Conservation (phyloP, 192 early-diverging fungal species). For the Rhizoclosmatium globosum region DNA sequence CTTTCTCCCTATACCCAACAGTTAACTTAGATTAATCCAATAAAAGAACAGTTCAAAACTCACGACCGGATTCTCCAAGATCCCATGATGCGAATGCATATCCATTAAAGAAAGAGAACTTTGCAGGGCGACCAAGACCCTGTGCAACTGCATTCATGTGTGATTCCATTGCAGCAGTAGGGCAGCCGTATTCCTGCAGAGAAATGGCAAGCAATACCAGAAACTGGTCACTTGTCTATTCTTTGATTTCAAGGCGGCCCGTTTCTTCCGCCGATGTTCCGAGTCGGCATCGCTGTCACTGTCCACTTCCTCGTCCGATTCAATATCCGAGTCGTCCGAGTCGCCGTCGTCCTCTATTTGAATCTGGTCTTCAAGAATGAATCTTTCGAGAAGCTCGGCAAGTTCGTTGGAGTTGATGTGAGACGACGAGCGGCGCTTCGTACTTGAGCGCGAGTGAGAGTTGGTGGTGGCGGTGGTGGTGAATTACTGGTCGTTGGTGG, state of each 20-base stretch:
- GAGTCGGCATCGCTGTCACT: no score
- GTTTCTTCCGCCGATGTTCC: no score
- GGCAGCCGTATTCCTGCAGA: conserved; percentile 46
- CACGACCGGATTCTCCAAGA: not conserved
- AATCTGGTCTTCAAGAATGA: no score
- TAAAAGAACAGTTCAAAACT: not conserved
- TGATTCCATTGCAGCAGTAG: conserved; percentile 36
- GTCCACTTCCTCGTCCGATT: no score
- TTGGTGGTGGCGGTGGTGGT: no score
- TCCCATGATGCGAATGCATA: conserved; percentile 16
- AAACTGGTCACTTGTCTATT: conserved; percentile 30
- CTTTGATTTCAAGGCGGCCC: not conserved
- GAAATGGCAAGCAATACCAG: conserved; percentile 38
- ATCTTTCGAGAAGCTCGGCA: conserved; percentile 78
- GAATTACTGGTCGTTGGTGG: no score
- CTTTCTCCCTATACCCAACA: not conserved
- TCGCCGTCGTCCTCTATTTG: no score
- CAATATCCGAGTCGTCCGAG: no score
- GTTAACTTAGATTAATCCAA: not conserved
- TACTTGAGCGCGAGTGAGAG: no score
- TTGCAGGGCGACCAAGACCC: not conserved
- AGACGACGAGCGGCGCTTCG: no score
- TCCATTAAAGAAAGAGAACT: conserved; percentile 24
- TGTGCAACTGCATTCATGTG: conserved; percentile 36
- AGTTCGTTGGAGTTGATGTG: no score